phyloP scores from a whole-genome alignment of 331 rosid species.

The Phaseolus coccineus region DNA sequence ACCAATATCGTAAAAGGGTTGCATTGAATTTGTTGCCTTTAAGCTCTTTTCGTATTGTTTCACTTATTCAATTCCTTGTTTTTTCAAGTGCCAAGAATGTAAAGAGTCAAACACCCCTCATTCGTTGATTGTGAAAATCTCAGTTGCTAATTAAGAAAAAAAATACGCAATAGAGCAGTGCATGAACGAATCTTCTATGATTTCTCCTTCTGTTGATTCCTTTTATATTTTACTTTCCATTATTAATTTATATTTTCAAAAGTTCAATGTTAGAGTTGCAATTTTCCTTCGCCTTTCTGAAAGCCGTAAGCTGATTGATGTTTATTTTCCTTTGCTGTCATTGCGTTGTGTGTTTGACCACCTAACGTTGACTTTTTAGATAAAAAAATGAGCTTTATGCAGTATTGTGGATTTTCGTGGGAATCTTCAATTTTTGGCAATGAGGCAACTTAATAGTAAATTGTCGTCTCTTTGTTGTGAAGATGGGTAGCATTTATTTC shows the following conservation, averaged over 20 bases:
- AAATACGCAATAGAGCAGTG: slow-evolving; percentile 35
- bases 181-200: slow-evolving; percentile 53
- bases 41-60: slow-evolving; percentile 47
- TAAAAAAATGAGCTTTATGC: slow-evolving; percentile 6
- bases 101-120: slow-evolving; percentile 46
- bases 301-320: slow-evolving; percentile 48
- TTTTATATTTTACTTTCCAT: slow-evolving; percentile 29
- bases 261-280: slow-evolving; percentile 56
- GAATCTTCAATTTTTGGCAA: slow-evolving; percentile 45
- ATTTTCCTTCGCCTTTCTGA: slow-evolving; percentile 52
- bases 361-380: slow-evolving; percentile 55
- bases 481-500: slow-evolving; percentile 53
- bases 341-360: slow-evolving; percentile 58
- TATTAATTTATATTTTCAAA: slow-evolving; percentile 47
- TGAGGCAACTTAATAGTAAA: slow-evolving; percentile 45
- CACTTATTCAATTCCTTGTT: neutral
- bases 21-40: slow-evolving; percentile 46
- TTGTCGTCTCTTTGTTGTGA: slow-evolving; percentile 48
- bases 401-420: slow-evolving; percentile 47
- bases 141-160: slow-evolving; percentile 46
- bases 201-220: slow-evolving; percentile 64
- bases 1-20: slow-evolving; percentile 36
- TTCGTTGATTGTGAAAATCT: slow-evolving; percentile 54
- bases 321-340: slow-evolving; percentile 46
- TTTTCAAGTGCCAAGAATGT: slow-evolving; percentile 39